Percentiles rank a stretch among this genome's conserved stretches.
Conservation (phyloP, 495 filamentous ascomycete species). For the Ascodesmis nigricans region DNA sequence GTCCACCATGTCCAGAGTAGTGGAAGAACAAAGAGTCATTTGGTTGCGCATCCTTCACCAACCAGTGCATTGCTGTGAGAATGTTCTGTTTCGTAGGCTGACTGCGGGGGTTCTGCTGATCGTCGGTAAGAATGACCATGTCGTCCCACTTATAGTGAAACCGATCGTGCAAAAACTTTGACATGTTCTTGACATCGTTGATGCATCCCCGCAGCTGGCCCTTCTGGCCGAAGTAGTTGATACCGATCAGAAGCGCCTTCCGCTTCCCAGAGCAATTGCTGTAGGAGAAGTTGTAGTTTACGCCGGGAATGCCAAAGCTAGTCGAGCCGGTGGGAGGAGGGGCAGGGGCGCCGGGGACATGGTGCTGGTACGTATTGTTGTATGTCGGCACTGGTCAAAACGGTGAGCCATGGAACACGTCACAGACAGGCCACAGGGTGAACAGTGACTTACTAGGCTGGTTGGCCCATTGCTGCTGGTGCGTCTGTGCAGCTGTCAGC, state of each 20-base stretch:
- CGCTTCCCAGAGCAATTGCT: slow-evolving; percentile 75
- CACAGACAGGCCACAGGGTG: no score
- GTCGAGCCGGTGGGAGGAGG: slow-evolving; percentile 38
- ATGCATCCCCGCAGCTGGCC: slow-evolving; percentile 89
- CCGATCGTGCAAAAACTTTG: slow-evolving; percentile 65
- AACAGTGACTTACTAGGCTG: slow-evolving; percentile 10
- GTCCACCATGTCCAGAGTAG: slow-evolving; percentile 92
- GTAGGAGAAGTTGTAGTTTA: slow-evolving; percentile 62
- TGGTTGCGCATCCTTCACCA: slow-evolving; percentile 80
- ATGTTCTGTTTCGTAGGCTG: slow-evolving; percentile 95
- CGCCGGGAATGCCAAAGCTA: slow-evolving; percentile 46
- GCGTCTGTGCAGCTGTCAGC: neutral
- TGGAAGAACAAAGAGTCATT: slow-evolving; percentile 98
- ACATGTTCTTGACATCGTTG: slow-evolving; percentile 98
- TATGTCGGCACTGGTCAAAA: slow-evolving; percentile 11
- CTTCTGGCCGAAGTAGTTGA: slow-evolving; percentile 91
- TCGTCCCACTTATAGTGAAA: slow-evolving; percentile 90
- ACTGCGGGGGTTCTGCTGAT: slow-evolving; percentile 92
- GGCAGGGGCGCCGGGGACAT: slow-evolving; percentile 27
- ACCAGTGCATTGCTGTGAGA: slow-evolving; percentile 91
- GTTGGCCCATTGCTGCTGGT: slow-evolving; percentile 7
- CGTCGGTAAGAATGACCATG: slow-evolving; percentile 95
- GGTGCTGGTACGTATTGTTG: slow-evolving; percentile 11
- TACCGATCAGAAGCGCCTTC: slow-evolving; percentile 87
- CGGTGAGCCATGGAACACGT: no score